These are phyloP conservation scores for Ulmus americana DNA, from an alignment of 331 rosid species.

Conservation along the genomic window DNA sequence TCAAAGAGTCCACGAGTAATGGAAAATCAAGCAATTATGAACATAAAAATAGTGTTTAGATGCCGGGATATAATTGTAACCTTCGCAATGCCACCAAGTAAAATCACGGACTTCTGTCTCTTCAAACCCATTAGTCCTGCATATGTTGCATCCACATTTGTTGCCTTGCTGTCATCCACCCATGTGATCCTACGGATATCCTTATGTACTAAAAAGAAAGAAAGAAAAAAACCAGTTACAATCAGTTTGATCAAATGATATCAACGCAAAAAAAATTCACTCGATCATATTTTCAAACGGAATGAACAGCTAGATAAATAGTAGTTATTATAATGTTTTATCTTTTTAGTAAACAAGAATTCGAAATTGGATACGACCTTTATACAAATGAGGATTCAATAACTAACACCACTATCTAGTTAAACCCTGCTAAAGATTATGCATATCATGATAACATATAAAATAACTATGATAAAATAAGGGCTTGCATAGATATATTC, in stretches of 20 bases:
- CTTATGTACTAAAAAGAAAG: conserved; percentile 9
- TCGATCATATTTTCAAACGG: no score
- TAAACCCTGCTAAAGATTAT: not conserved
- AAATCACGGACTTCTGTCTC: conserved; percentile 25
- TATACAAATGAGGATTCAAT: not conserved
- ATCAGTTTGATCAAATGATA: not conserved
- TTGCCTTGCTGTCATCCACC: conserved; percentile 35
- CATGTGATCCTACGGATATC: conserved; percentile 22
- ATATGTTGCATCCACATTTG: conserved; percentile 28
- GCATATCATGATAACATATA: not conserved
- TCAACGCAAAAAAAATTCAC: no score
- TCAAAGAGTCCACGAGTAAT: not conserved
- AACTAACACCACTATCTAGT: not conserved
- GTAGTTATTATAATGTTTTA: not conserved
- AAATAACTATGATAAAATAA: not conserved
- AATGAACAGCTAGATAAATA: not conserved
- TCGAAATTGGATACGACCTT: not conserved
- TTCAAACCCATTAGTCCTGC: conserved; percentile 31
- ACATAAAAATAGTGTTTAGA: not conserved
- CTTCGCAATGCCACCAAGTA: conserved; percentile 37
- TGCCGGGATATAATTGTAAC: conserved; percentile 2
- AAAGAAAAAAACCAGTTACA: conserved; percentile 4
- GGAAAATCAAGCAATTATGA: not conserved
- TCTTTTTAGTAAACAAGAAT: not conserved
- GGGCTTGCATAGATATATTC: not conserved